A percentile compares a stretch with the other conserved stretches of the same genome.
Evolutionary conservation across 768 basidiomycete genomes (phyloP).

Genomic region (Leccinellum luteum): DNA sequence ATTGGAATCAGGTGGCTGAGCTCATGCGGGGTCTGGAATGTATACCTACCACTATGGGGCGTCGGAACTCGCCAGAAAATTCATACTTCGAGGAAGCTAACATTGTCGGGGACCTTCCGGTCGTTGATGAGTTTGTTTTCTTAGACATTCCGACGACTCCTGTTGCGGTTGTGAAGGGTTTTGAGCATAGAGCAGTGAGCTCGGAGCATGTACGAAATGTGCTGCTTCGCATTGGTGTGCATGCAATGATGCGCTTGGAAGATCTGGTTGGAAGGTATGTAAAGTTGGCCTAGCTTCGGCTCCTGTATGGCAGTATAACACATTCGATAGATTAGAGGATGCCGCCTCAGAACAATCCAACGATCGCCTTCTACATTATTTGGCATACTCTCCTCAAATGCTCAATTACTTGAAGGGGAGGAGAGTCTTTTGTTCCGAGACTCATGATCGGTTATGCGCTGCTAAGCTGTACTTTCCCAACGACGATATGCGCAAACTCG

Average conservation of each 20-base stretch:
- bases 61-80: conserved; percentile 57
- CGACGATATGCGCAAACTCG: conserved; percentile 60
- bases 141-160: background rate
- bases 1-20: conserved; percentile 56
- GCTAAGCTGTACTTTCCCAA: conserved; percentile 79
- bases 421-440: conserved; percentile 6
- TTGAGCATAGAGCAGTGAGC: background rate
- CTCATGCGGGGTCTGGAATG: conserved; percentile 53
- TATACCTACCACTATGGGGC: conserved; percentile 73
- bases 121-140: conserved; percentile 3
- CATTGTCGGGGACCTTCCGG: conserved; percentile 46
- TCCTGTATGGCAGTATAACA: background rate
- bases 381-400: conserved; percentile 54
- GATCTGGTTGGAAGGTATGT: conserved; percentile 13
- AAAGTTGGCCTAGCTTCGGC: conserved; percentile 46
- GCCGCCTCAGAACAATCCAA: conserved; percentile 14
- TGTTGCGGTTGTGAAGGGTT: background rate
- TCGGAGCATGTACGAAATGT: conserved; percentile 3
- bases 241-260: conserved; percentile 38
- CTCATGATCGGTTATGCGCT: background rate
- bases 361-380: conserved; percentile 38
- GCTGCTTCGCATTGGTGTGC: background rate
- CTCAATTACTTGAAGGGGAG: conserved; percentile 1
- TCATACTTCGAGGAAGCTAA: conserved; percentile 85
- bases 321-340: conserved; percentile 6